Evolutionary conservation across 2,329 filamentous ascomycete species (phyloP).

Genomic region (Ramularia collo-cygni): DNA sequence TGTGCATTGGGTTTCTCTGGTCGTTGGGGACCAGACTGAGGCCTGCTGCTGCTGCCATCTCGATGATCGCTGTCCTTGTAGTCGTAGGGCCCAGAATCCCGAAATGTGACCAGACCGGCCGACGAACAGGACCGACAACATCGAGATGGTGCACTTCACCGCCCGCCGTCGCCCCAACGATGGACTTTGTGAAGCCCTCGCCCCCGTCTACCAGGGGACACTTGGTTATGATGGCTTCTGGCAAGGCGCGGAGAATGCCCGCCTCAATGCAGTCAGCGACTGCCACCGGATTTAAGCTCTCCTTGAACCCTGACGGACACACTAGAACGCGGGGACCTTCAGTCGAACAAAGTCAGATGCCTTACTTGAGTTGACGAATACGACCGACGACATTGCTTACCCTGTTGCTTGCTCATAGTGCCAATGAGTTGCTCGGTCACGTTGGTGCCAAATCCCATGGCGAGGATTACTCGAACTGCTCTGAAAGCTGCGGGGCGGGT

Average conservation of each 20-base stretch:
- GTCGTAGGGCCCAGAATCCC: slow-evolving; percentile 36
- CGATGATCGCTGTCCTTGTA: slow-evolving; percentile 41
- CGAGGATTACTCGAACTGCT: too few species aligned
- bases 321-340: slow-evolving; percentile 39
- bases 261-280: slow-evolving; percentile 47
- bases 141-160: slow-evolving; percentile 29
- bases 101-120: slow-evolving; percentile 39
- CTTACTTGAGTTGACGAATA: too few species aligned
- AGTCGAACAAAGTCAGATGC: too few species aligned
- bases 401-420: too few species aligned
- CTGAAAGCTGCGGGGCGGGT: too few species aligned
- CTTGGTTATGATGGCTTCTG: slow-evolving; percentile 40
- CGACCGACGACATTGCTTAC: too few species aligned
- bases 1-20: slow-evolving; percentile 41
- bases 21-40: slow-evolving; percentile 43
- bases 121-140: slow-evolving; percentile 42
- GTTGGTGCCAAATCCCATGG: too few species aligned
- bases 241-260: slow-evolving; percentile 41
- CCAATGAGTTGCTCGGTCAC: too few species aligned
- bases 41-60: slow-evolving; percentile 49
- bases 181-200: slow-evolving; percentile 45
- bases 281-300: slow-evolving; percentile 43
- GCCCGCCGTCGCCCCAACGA: slow-evolving; percentile 41
- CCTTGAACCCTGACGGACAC: slow-evolving; percentile 50
- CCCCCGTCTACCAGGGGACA: slow-evolving; percentile 49